Evolutionary conservation across 306 rosid species (phyloP), one percentile per base, ranked within the genome.

Genomic region (Quercus glauca): DNA sequence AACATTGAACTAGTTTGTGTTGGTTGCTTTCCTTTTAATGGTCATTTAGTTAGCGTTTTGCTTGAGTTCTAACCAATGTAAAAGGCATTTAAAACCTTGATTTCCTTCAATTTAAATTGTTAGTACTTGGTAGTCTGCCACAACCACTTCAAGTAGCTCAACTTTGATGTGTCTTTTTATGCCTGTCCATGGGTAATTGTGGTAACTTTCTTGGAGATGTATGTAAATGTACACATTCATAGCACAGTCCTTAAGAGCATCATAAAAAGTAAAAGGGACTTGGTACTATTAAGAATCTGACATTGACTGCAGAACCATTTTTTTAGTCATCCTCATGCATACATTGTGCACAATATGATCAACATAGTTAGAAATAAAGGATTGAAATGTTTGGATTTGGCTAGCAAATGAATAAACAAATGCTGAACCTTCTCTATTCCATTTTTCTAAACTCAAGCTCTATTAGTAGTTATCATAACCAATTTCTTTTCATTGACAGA

Each of bases 401-500:
- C 10, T 63, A 26, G 69, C 20, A 28, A 63, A 63, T 63, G 71
- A 67, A 33, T 67, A 67, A 33, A 43, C 71, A 33, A 43, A 6
- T 26, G 61, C 18, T 58, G 70, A 51, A 43, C 51, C 37, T 52
- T 23, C 25, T 52, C 13, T 79, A 73, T 51, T 29, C 35, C 19
- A 63, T 52, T 20, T 18, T 61, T 45, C 43, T 61, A 56, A 29
- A 45, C 55, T 28, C 69, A 31, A 26, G 45, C 56, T 13, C 35
- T 59, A 21, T 10, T 45, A 55, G 55, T 26, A 55, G 19, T 51
- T 51, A 28, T 26, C 5, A 4, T 23, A 31, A 60, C 77, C 82
- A 49, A 76, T 26, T 43, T 53, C 52, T 64, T 56, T 63, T 68
- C 71, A 18, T 76, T 74, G 51, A 81, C 95, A 94, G 99, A 91